phyloP scores from a whole-genome alignment of 148 eudicot genomes.

The Vaccinium vitisidaea region DNA sequence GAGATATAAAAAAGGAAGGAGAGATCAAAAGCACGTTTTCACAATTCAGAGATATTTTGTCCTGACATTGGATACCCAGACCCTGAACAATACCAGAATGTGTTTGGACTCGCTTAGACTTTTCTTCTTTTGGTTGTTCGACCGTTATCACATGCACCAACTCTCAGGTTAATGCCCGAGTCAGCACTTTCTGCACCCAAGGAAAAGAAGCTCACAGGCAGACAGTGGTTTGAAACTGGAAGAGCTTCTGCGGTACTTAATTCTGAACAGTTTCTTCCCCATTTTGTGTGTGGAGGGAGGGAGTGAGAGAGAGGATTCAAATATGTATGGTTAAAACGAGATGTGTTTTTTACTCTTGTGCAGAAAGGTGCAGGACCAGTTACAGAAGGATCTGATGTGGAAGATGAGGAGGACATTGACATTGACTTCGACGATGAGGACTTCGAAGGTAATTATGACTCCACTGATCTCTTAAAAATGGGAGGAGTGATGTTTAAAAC shows the following conservation, averaged over 20 bases:
- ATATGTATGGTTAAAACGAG: neutral
- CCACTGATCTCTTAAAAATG: constrained; percentile 16
- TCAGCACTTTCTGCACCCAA: constrained; percentile 72
- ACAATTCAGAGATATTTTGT: neutral
- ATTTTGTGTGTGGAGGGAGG: neutral
- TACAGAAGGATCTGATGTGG: constrained; percentile 65
- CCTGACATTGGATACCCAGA: neutral
- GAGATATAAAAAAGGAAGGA: neutral
- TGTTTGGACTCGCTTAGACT: neutral
- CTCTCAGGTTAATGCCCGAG: constrained; percentile 85
- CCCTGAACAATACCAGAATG: neutral
- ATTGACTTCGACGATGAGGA: constrained; percentile 84
- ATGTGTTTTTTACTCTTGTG: neutral
- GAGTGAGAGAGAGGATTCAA: neutral
- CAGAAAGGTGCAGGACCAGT: constrained; percentile 31
- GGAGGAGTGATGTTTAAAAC: constrained; percentile 36
- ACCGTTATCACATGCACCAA: neutral
- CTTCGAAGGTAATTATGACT: constrained; percentile 59
- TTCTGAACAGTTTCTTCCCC: constrained; percentile 8
- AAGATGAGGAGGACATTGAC: constrained; percentile 78
- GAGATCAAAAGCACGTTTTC: neutral
- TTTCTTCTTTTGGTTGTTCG: constrained; percentile 5
- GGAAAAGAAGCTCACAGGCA: constrained; percentile 86
- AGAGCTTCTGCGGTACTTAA: constrained; percentile 68
- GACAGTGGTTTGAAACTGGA: constrained; percentile 97